Evolutionary conservation across 1,284 basidiomycete genomes (phyloP).

Genomic region (Moniliophthora roreri): DNA sequence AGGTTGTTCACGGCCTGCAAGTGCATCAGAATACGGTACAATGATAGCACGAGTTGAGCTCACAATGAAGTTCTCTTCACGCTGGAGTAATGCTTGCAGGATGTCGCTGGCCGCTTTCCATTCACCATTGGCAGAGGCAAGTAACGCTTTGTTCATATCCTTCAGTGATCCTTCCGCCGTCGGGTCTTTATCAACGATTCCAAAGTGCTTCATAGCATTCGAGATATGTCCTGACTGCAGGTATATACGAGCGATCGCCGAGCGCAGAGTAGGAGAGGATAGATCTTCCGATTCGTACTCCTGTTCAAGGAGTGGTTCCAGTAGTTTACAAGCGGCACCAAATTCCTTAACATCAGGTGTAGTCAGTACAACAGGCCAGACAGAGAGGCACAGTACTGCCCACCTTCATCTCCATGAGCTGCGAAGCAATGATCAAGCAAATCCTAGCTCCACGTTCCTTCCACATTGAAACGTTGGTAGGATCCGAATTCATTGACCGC

Average conservation of each 20-base stretch:
- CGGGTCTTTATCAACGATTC: conserved; percentile 46
- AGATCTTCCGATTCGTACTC: conserved; percentile 27
- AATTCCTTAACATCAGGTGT: conserved; percentile 52
- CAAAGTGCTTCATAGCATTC: conserved; percentile 56
- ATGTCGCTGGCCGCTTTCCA: conserved; percentile 55
- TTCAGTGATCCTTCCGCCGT: conserved; percentile 43
- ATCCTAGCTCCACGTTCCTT: conserved; percentile 71
- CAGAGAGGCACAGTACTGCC: conserved; percentile 13
- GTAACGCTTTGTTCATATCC: conserved; percentile 60
- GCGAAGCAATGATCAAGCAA: conserved; percentile 68
- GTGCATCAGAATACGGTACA: neutral
- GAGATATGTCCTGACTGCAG: conserved; percentile 67
- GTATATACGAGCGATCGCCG: conserved; percentile 70
- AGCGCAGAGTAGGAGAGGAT: conserved; percentile 52
- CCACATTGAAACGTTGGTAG: conserved; percentile 66
- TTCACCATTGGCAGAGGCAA: conserved; percentile 65
- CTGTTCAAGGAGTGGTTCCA: conserved; percentile 60
- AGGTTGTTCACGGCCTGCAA: conserved; percentile 75
- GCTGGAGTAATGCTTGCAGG: conserved; percentile 43
- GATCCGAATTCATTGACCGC: conserved; percentile 36
- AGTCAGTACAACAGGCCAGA: neutral
- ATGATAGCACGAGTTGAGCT: conserved; percentile 20
- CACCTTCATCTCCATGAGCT: conserved; percentile 76
- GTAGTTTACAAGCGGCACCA: conserved; percentile 59
- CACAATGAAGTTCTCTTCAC: conserved; percentile 63